phyloP scores from a whole-genome alignment of 306 rosid genomes.

The Crotalaria pallida region DNA sequence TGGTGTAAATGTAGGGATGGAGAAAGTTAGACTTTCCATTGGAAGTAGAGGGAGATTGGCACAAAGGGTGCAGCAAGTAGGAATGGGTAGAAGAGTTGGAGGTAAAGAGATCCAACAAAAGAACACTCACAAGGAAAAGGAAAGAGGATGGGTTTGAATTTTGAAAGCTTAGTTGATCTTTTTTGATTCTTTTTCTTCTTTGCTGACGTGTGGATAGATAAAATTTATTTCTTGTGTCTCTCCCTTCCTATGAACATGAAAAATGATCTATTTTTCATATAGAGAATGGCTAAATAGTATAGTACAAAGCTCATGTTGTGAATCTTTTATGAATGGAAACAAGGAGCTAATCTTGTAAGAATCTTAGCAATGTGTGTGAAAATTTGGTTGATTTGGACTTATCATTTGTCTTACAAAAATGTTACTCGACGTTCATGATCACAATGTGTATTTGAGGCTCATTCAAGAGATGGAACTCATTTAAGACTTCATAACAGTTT shows the following conservation, averaged over 20 bases:
- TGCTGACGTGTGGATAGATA: conserved; percentile 37
- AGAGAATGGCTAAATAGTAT: neutral
- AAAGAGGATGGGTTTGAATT: conserved; percentile 77
- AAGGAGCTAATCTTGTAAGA: neutral
- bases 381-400: neutral
- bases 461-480: too few relatives aligned
- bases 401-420: too few relatives aligned
- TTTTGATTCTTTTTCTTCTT: neutral
- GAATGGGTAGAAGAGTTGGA: conserved; percentile 52
- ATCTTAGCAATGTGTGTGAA: neutral
- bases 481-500: too few relatives aligned
- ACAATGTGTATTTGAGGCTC: too few relatives aligned
- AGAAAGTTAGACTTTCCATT: conserved; percentile 81
- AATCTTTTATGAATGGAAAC: neutral
- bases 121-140: conserved; percentile 73
- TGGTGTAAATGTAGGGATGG: conserved; percentile 80
- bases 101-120: conserved; percentile 57
- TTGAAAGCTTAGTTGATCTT: conserved; percentile 2
- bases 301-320: neutral
- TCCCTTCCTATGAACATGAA: conserved; percentile 15
- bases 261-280: conserved; percentile 26
- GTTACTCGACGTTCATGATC: too few relatives aligned
- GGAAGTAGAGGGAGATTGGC: conserved; percentile 72
- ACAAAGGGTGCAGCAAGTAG: conserved; percentile 51
- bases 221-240: conserved; percentile 31